Conservation (phyloP, 305 asterid genomes). For the Rubia peregrina region DNA sequence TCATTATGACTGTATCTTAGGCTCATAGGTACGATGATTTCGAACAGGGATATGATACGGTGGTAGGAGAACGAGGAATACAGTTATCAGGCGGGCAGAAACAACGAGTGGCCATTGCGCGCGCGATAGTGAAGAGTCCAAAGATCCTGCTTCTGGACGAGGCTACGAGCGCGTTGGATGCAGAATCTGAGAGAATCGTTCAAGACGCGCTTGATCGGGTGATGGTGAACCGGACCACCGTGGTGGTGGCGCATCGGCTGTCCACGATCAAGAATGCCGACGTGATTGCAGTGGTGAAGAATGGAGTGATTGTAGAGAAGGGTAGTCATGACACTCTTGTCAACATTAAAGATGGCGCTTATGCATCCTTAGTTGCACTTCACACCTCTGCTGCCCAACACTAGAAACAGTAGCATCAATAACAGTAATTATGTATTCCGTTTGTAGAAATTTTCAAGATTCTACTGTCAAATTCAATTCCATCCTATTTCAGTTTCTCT, state of each 20-base stretch:
- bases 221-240: slow-evolving; percentile 66
- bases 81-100: slow-evolving; percentile 89
- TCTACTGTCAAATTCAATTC: background rate
- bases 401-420: background rate
- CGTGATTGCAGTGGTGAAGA: slow-evolving; percentile 65
- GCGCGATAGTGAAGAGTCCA: slow-evolving; percentile 73
- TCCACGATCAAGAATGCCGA: slow-evolving; percentile 73
- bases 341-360: slow-evolving; percentile 54
- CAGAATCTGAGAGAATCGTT: slow-evolving; percentile 78
- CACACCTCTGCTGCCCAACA: slow-evolving; percentile 27
- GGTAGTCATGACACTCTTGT: slow-evolving; percentile 64
- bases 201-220: slow-evolving; percentile 79
- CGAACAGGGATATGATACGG: slow-evolving; percentile 61
- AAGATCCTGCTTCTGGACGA: slow-evolving; percentile 68
- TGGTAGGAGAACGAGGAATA: slow-evolving; percentile 78
- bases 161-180: slow-evolving; percentile 83
- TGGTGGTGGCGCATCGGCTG: slow-evolving; percentile 75
- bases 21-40: background rate
- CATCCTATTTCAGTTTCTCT: background rate
- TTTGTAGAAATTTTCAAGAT: slow-evolving; percentile 1
- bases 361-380: slow-evolving; percentile 68
- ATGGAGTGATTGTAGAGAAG: slow-evolving; percentile 71
- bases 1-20: background rate
- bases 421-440: background rate
- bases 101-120: slow-evolving; percentile 87